These are phyloP conservation scores for Endoconidiophora laricicola DNA, from an alignment of 2,329 filamentous ascomycete species.

Conservation along the genomic window DNA sequence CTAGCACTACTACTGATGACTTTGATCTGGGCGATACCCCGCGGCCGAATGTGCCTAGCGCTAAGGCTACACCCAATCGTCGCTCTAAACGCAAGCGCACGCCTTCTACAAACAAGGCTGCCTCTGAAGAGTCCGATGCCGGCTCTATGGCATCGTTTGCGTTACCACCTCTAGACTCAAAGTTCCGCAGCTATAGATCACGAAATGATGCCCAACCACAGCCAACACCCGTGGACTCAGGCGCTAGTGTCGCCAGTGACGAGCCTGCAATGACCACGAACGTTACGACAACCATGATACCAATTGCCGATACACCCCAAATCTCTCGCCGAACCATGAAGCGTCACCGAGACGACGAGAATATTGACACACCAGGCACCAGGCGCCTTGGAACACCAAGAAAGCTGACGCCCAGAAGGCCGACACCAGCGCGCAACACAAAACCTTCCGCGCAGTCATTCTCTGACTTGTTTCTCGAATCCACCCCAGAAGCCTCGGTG, in stretches of 20 bases:
- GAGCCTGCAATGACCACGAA: slow-evolving; percentile 1
- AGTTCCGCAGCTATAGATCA: background rate
- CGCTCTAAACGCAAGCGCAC: slow-evolving; percentile 1
- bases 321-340: background rate
- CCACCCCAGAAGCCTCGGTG: background rate
- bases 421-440: slow-evolving; percentile 6
- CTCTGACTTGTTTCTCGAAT: slow-evolving; percentile 4
- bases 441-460: background rate
- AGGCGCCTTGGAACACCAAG: background rate
- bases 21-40: slow-evolving; percentile 5
- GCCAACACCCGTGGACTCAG: slow-evolving; percentile 4
- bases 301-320: slow-evolving; percentile 8
- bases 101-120: background rate
- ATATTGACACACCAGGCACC: background rate
- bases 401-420: background rate
- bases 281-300: slow-evolving; percentile 8
- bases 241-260: slow-evolving; percentile 6
- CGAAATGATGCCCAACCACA: background rate
- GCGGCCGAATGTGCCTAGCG: background rate
- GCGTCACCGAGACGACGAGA: background rate
- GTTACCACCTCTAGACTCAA: background rate
- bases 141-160: background rate
- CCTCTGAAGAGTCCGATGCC: slow-evolving; percentile 3
- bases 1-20: slow-evolving; percentile 9
- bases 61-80: background rate